Conservation (phyloP, 228 moss, liverwort and hornwort genomes). For the Sphagnum magellanicum region DNA sequence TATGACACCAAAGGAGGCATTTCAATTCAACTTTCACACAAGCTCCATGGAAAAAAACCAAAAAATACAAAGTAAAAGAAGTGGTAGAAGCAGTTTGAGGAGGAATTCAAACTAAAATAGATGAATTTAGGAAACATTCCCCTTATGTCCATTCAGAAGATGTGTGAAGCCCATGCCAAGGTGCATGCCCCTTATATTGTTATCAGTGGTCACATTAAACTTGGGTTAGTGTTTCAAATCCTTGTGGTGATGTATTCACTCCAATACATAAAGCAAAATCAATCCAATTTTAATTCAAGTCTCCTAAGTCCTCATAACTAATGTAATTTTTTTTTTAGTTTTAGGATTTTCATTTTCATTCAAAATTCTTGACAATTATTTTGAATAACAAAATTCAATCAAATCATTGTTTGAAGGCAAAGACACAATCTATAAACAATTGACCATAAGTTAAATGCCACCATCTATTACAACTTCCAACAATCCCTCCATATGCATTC, state of each 20-base stretch:
- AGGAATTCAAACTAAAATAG: constrained; percentile 91
- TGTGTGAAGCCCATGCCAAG: constrained; percentile 51
- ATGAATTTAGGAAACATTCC: constrained; percentile 73
- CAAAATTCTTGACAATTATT: no score
- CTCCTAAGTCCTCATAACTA: no score
- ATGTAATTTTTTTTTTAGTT: no score
- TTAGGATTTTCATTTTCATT: no score
- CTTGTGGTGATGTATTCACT: background rate
- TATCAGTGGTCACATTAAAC: constrained; percentile 55
- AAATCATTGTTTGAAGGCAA: no score
- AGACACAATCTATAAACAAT: no score
- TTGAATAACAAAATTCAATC: no score
- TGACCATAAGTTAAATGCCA: no score
- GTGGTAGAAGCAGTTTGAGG: constrained; percentile 88
- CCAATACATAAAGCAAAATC: no score
- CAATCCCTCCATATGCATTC: no score
- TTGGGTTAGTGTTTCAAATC: constrained; percentile 25
- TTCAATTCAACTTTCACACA: constrained; percentile 91
- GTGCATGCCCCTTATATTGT: constrained; percentile 63
- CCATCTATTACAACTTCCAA: no score
- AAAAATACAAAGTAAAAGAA: constrained; percentile 99
- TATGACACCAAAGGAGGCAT: constrained; percentile 99
- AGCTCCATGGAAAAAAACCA: constrained; percentile 96
- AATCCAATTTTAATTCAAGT: no score
- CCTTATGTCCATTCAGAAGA: constrained; percentile 53